Conservation (phyloP, 2,329 filamentous ascomycete species). For the Dryadomyces quercivorus region DNA sequence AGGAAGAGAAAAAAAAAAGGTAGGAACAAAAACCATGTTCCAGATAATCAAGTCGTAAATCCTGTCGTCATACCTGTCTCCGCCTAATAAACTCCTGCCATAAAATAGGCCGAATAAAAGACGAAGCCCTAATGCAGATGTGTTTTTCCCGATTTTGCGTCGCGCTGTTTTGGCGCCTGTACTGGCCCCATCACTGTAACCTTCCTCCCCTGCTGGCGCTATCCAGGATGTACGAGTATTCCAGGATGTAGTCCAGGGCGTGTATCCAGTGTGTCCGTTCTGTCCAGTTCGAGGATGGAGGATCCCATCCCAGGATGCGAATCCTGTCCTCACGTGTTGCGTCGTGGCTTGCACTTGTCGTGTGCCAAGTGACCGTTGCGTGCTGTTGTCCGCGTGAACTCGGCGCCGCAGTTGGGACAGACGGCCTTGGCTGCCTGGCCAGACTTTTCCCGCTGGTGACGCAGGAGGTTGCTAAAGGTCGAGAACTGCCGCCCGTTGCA, state of each 20-base stretch:
- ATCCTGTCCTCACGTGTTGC: slow-evolving; percentile 20
- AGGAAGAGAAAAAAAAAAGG: background rate
- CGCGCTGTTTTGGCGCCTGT: background rate
- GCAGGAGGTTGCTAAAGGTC: slow-evolving; percentile 86
- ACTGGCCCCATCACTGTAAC: too few species aligned
- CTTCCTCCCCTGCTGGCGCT: too few species aligned
- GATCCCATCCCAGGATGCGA: background rate
- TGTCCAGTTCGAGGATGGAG: too few species aligned
- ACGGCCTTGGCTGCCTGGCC: slow-evolving; percentile 80
- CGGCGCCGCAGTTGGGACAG: slow-evolving; percentile 83
- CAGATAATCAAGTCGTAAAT: background rate
- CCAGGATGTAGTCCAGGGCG: background rate
- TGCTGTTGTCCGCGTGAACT: slow-evolving; percentile 81
- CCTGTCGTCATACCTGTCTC: background rate
- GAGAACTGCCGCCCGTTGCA: slow-evolving; percentile 94
- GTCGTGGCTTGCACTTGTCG: slow-evolving; percentile 80
- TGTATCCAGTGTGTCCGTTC: background rate
- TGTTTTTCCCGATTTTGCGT: background rate
- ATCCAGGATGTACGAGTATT: too few species aligned
- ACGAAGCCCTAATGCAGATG: background rate
- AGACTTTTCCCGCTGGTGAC: slow-evolving; percentile 90
- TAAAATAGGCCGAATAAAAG: background rate
- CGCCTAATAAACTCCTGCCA: background rate
- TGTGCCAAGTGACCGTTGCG: slow-evolving; percentile 76
- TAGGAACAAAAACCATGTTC: background rate